Conservation (phyloP, 2,329 filamentous ascomycete species). For the Cladosporium sp. region DNA sequence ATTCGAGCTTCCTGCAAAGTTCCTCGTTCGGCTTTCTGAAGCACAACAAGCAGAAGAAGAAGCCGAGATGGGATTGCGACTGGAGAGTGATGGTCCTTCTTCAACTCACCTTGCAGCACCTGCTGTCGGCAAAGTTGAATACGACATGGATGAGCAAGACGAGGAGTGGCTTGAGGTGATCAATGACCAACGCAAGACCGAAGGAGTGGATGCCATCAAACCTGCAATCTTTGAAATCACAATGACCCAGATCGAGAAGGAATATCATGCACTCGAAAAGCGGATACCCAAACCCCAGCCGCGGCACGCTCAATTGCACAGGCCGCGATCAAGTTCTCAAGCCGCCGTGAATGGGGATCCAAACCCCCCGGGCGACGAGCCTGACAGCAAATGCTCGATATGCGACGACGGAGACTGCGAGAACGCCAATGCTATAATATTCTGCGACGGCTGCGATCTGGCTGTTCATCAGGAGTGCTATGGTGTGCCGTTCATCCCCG, state of each 20-base stretch:
- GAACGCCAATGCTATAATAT: conserved; percentile 98
- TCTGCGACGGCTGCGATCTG: conserved; percentile 96
- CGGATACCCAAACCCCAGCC: conserved; percentile 95
- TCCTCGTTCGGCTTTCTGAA: conserved; percentile 64
- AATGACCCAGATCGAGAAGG: conserved; percentile 98
- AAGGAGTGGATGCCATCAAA: conserved; percentile 78
- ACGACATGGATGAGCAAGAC: conserved; percentile 99
- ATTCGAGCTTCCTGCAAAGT: conserved; percentile 74
- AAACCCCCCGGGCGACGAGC: conserved; percentile 77
- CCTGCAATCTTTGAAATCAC: conserved; percentile 96
- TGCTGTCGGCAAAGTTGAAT: conserved; percentile 79
- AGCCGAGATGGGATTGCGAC: conserved; percentile 51
- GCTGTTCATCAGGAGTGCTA: conserved; percentile 99
- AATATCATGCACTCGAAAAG: conserved; percentile 96
- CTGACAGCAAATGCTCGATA: conserved; percentile 95
- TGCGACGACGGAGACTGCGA: conserved; percentile 99
- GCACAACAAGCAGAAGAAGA: conserved; percentile 64
- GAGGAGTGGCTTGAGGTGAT: conserved; percentile 90
- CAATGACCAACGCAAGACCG: conserved; percentile 72
- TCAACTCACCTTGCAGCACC: conserved; percentile 55
- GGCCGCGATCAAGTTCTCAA: conserved; percentile 88
- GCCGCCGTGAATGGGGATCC: conserved; percentile 94
- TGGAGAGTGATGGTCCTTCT: conserved; percentile 56
- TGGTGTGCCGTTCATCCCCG: conserved; percentile 95
- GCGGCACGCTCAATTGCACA: conserved; percentile 90